These are phyloP conservation scores for Canavalia ensiformis DNA, from an alignment of 306 rosid species.

Conservation along the genomic window DNA sequence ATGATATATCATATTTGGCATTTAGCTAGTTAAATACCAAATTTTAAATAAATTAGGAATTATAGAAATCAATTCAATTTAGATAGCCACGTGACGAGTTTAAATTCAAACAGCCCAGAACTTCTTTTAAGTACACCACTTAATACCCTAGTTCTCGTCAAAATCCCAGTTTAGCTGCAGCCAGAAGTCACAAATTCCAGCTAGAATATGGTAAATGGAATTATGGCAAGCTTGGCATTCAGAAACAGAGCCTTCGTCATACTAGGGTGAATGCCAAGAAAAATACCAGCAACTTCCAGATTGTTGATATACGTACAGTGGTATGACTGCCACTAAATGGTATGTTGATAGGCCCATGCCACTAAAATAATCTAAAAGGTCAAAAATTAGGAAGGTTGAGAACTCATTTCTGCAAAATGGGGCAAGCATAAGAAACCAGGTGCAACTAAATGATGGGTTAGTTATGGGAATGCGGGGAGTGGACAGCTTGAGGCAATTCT, in stretches of 20 bases:
- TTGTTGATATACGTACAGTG: not conserved
- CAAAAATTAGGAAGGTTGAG: no score
- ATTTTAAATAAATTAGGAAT: not conserved
- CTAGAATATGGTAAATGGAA: slow-evolving; percentile 26
- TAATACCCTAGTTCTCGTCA: slow-evolving; percentile 1
- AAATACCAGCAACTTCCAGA: not conserved
- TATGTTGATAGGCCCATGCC: not conserved
- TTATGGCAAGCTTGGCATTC: not conserved
- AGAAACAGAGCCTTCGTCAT: not conserved
- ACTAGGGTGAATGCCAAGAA: slow-evolving; percentile 7
- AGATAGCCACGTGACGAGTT: not conserved
- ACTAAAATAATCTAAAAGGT: no score
- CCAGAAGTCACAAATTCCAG: not conserved
- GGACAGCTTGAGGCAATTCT: no score
- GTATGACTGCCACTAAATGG: not conserved
- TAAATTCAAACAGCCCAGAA: not conserved
- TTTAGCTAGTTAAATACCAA: not conserved
- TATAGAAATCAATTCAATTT: not conserved
- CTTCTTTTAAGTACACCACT: not conserved
- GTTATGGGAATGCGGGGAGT: no score
- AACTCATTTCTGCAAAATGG: no score
- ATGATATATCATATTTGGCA: not conserved
- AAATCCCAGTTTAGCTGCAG: slow-evolving; percentile 14
- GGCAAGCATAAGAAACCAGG: no score
- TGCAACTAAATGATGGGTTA: no score